Evolutionary conservation across 371 early-diverging fungal genomes (phyloP), one percentile per base, ranked within the genome.

Genomic region (Syncephalis plumigaleata): DNA sequence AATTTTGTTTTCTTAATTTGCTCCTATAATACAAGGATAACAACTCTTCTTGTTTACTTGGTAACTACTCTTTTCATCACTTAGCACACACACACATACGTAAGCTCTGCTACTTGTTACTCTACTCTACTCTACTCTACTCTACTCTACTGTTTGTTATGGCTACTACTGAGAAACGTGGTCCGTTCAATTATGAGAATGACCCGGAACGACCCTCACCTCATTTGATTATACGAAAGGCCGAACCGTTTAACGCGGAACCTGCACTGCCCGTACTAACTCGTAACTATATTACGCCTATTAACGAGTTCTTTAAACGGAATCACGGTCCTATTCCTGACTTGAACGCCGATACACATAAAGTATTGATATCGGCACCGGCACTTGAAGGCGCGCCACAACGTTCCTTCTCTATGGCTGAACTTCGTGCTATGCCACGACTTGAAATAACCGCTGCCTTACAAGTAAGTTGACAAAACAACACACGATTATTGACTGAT

Each of bases 241-340:
- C 38, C 9, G 13, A n/a, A n/a, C 73, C 75, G 15, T 73, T 75
- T 50, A 75, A 75, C 54, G 64, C 68, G 36, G 77, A 76, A 47
- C 56, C 75, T n/a, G 68, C 70, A 2, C 46, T 71, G n/a, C 55
- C 57, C 15, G 39, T 57, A 40, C 61, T 79, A 18, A 42, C 68
- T 23, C 45, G 59, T 27, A 72, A 67, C 1, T 75, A 65, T 42
- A 59, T 79, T 44, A 81, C 79, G 1, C 73, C 76, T 16, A 58
- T 50, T 17, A 53, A 67, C 16, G 47, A 75, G 22, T 75, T 75
- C 53, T 74, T 70, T 59, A 75, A 78, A 21, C 71, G 91, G 36
- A 87, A 87, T 66, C 91, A 90, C 57, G 78, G 87, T 2, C 72
- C 85, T 37, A 87, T 88, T 9, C 88, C 91, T 25, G 27, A 45